Base-by-base conservation (phyloP, 2,329 filamentous ascomycete genomes). In the Aureobasidium zeae region DNA sequence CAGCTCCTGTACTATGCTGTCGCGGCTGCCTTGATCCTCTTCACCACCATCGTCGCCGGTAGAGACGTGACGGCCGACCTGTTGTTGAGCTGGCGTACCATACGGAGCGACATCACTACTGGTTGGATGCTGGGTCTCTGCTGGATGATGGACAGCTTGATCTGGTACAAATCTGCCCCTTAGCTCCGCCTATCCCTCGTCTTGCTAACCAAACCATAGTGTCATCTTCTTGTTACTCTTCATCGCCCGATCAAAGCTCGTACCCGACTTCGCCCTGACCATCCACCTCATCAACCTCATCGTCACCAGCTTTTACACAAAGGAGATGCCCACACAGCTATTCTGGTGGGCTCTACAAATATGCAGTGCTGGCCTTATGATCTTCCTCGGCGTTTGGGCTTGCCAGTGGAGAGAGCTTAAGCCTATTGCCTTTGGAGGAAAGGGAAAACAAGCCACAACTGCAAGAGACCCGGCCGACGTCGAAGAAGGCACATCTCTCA, bases 251-350 rank as follows among this genome's bases (percentile, higher is more conserved):
- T 91, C 83, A 35, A 96, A 96, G 63, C 82, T 96, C 48, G 84
- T 96, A 38, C 86, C 86, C 53, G 91, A 98, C 65, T 98, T 96
- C 62, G 85, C 86, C 22, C 69, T 95, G 17, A 94, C 89, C 2
- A 75, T 95, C 13, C 86, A 94, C 66, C 75, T 84, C 60, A 69
- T 94, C 30, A 85, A 94, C 61, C 74, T 94, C 42, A 51, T 91
- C 55, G 63, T 86, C 55, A 84, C 85, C 20, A 81, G 79, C 15
- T 61, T 94, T 24, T 94, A 94, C 64, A 81, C 84, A 3, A 78
- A 79, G 55, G 73, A 76, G 8, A 60, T 96, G 20, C 91, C 91
- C 1, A 71, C 74, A 8, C 81, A 89, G 61, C 66, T 78, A 51
- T 81, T 93, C 55, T 98, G 91, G 91, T 98, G 91, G 89, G 68